Base-by-base conservation (phyloP, 2,329 filamentous ascomycete species). In the Fusarium subtropicale region DNA sequence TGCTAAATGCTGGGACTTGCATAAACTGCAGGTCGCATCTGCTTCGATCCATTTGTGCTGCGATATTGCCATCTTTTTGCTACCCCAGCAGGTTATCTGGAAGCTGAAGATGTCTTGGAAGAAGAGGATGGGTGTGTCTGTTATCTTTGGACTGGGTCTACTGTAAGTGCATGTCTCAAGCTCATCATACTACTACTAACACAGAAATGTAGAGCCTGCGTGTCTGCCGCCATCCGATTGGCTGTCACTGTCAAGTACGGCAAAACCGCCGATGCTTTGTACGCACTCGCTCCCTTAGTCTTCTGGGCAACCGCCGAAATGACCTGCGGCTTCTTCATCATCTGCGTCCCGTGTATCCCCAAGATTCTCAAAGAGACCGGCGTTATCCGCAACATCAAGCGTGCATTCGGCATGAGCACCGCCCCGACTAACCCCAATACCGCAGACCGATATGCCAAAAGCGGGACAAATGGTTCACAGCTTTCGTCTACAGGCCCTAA, bases 31-130 rank as follows among this genome's bases (percentile, higher is more conserved):
- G 15, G 48, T 64, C 15, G 41, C 57, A 3, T 62, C 57, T 16
- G 60, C 57, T 7, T 46, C 42, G 1, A 45, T 62, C 5, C 60
- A 64, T 9, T 7, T 64, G 10, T 13, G 41, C 6, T 56, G 57
- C 18, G 78, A 79, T 46, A 36, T 76, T 2, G 42, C 67, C 31
- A 78, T 79, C 34, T 48, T 79, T 16, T 31, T 76, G 4, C 68
- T 79, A 1, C 78, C 78, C 5, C 76, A 78, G 50, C 56, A 61
- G 39, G 60, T 74, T 6, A 78, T 79, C 31, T 78, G 76, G 76
- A 67, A 53, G 7, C 42, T 79, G 30, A 69, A 78, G 12, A 74
- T 79, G 72, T 69, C 68, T 15, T 68, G 73, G 56, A 74, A 63
- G 56, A 77, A 75, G 66, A 78, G 72, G 51, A 3, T 78, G 5